Conservation (phyloP, 2,329 filamentous ascomycete species). For the Monilinia aucupariae region DNA sequence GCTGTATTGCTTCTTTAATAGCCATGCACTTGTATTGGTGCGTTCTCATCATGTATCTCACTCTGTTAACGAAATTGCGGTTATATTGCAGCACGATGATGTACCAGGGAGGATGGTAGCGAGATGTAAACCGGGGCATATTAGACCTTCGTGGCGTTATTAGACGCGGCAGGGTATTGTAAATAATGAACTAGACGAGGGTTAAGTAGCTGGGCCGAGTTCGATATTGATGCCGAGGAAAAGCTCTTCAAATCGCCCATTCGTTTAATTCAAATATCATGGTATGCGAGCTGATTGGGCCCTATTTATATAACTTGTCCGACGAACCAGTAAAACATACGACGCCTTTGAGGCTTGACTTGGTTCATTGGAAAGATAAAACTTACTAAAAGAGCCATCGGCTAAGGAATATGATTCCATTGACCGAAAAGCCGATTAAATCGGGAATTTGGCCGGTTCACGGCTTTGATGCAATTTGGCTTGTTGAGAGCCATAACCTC, state of each 20-base stretch:
- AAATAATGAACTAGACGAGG: not conserved
- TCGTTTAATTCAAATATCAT: conserved; percentile 1
- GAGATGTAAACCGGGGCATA: not conserved
- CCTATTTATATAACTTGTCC: not conserved
- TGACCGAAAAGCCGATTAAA: not conserved
- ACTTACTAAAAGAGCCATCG: conserved; percentile 3
- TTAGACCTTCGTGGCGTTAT: not conserved
- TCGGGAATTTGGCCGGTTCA: not conserved
- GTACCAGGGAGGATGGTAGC: not conserved
- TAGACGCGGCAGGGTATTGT: conserved; percentile 10
- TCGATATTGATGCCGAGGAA: not conserved
- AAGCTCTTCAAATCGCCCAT: not conserved
- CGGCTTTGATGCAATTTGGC: not conserved
- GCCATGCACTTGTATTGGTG: not conserved
- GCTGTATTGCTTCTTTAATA: not conserved
- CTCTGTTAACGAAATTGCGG: not conserved
- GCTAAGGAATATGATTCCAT: too few relatives aligned
- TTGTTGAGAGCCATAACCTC: not conserved
- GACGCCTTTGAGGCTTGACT: not conserved
- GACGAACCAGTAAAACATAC: not conserved
- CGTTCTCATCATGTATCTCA: not conserved
- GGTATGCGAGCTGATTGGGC: conserved; percentile 6
- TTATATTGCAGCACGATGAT: conserved; percentile 2
- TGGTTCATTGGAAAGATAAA: conserved; percentile 1
- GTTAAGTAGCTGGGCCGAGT: conserved; percentile 10